phyloP scores from a whole-genome alignment of 73 alveolate species.

The Paramecium octaurelia region DNA sequence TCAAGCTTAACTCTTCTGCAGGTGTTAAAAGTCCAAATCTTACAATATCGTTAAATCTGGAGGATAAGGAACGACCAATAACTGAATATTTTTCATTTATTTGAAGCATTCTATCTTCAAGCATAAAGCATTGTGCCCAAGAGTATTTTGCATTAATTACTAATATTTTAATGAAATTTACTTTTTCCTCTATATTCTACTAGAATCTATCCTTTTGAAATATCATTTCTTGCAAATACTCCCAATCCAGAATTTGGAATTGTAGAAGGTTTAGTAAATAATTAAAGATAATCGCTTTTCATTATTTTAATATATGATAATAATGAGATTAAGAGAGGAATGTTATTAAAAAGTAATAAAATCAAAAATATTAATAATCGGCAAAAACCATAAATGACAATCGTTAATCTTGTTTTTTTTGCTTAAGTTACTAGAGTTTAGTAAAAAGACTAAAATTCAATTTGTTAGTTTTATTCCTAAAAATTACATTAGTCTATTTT shows the following conservation, averaged over 20 bases:
- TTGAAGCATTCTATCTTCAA: background rate
- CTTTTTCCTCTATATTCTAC: constrained; percentile 3
- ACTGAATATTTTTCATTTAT: constrained; percentile 19
- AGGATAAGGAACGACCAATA: background rate
- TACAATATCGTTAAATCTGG: background rate
- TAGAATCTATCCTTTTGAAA: background rate
- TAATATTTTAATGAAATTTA: background rate
- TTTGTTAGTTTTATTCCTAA: background rate
- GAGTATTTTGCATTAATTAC: background rate
- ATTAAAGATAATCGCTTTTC: background rate
- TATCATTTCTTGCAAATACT: background rate
- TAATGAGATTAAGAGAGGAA: background rate
- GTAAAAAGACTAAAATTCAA: background rate
- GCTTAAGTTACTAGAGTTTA: background rate
- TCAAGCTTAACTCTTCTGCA: background rate
- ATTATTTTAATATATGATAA: background rate
- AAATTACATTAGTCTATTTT: background rate
- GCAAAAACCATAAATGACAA: background rate
- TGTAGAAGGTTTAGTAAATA: background rate
- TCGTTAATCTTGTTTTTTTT: background rate
- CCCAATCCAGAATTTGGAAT: constrained; percentile 21
- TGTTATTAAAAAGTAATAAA: background rate
- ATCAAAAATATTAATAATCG: background rate
- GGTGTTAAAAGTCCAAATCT: background rate
- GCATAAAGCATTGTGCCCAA: background rate